A percentile compares a stretch with the other conserved stretches of the same genome.
Conservation (phyloP, 2,329 filamentous ascomycete genomes). For the Pseudogymnoascus sp. region DNA sequence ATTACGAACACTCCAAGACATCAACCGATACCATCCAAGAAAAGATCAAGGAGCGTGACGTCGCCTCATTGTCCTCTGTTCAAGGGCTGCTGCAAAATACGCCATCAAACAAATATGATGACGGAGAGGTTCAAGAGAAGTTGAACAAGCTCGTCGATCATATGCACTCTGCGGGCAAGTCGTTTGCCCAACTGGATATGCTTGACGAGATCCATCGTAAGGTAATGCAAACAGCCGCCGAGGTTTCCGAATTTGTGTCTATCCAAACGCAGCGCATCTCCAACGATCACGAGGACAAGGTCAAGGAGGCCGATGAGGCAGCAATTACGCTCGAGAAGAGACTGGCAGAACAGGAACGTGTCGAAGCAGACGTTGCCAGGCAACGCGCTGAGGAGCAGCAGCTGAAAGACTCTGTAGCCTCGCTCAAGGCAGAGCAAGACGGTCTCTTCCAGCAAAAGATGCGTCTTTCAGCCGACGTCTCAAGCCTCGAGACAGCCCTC, state of each 20-base stretch:
- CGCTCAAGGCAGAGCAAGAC: conserved; percentile 57
- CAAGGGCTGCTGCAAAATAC: conserved; percentile 49
- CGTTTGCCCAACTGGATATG: conserved; percentile 69
- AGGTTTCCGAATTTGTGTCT: conserved; percentile 76
- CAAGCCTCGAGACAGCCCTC: conserved; percentile 83
- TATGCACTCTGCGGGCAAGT: conserved; percentile 59
- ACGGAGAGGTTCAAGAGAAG: conserved; percentile 53
- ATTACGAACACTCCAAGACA: conserved; percentile 80
- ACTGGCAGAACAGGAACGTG: conserved; percentile 57
- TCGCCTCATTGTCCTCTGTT: conserved; percentile 42
- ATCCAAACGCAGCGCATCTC: conserved; percentile 67
- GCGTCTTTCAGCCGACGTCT: conserved; percentile 75
- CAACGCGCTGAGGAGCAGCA: conserved; percentile 56
- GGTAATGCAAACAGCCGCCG: conserved; percentile 74
- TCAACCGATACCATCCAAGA: conserved; percentile 50
- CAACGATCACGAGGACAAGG: conserved; percentile 71
- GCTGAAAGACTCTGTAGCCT: conserved; percentile 49
- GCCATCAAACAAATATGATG: conserved; percentile 55
- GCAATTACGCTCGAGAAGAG: conserved; percentile 74
- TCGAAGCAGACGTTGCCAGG: conserved; percentile 44
- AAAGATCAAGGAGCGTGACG: conserved; percentile 48
- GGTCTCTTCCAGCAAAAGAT: conserved; percentile 71
- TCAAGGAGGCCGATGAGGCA: conserved; percentile 74
- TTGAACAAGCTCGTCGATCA: conserved; percentile 54
- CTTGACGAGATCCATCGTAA: conserved; percentile 86